phyloP scores from a whole-genome alignment of 2,329 filamentous ascomycete genomes.

The Calonectria honghensis region DNA sequence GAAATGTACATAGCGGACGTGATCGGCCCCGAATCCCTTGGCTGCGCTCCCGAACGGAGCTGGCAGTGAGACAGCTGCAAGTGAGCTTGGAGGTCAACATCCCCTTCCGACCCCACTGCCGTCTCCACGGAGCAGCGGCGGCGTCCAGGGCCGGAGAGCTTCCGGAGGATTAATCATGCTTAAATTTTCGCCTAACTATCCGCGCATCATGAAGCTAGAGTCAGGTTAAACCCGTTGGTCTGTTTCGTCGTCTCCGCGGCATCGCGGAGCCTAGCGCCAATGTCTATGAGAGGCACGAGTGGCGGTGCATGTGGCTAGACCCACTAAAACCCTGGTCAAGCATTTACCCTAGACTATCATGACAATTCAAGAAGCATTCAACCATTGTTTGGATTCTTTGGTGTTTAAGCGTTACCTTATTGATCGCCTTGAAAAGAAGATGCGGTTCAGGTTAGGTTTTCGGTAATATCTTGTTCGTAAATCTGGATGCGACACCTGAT shows the following conservation, averaged over 20 bases:
- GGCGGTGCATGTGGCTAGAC: neutral
- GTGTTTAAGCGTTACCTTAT: no score
- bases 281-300: neutral
- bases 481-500: no score
- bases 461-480: no score
- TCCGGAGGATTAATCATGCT: slow-evolving; percentile 18
- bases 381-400: no score
- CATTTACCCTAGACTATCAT: neutral
- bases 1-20: neutral
- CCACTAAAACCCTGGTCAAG: neutral
- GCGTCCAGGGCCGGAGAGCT: neutral
- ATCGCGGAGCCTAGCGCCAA: neutral
- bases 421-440: no score
- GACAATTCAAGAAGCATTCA: no score
- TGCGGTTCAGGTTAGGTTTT: no score
- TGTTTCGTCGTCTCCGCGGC: neutral
- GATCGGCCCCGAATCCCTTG: slow-evolving; percentile 11
- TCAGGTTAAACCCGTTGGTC: neutral
- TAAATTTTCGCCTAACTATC: neutral
- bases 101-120: neutral
- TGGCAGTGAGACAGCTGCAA: neutral
- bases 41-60: slow-evolving; percentile 19
- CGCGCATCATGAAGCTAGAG: neutral
- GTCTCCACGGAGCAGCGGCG: neutral
- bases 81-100: neutral